Evolutionary conservation across 306 rosid genomes (phyloP), one percentile per base, ranked within the genome.

Genomic region (Vachellia collinsii): DNA sequence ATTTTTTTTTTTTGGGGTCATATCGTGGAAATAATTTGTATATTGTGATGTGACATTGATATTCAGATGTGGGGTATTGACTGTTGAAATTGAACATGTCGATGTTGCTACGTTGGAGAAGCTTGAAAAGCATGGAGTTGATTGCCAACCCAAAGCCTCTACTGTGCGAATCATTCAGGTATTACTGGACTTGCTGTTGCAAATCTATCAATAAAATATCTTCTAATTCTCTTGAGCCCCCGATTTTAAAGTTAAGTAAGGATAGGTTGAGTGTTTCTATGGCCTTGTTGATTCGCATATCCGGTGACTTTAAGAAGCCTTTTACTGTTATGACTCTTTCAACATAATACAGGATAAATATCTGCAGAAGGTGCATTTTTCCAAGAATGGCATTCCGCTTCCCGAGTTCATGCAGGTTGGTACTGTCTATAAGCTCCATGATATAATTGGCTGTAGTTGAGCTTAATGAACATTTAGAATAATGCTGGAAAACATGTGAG

Each of bases 101-200:
- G 88, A 93, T 77, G 98, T 84, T 78, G 93, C 83, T 78, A 93
- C 98, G 3, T 53, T 95, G 69, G 98, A 93, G 91, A 95, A 82
- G 85, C 99, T 95, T 80, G 99, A 95, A 90, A 88, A 86, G 56
- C 91, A 88, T 77, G 99, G 99, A 83, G 88, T 95, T 37, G 94
- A 89, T 46, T 93, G 98, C 82, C 97, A 95, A 80, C 99, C 99
- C 0, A 90, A 88, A 84, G 94, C 98, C 76, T 93, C 94, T 61
- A 92, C 99, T 38, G 77, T 95, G 41, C 84, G 98, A 78, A 89
- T 90, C 29, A 95, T 95, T 71, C 97, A 95, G 90, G 99, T 89
- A 48, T 74, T 70, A 25, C 41, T 66, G n/a, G 74, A 37, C 11
- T 17, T n/a, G 17, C 4, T 74, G 39, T 19, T 66, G 25, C 20